Percentiles rank a stretch among this genome's conserved stretches.
Conservation (phyloP, 805 yeast species). For the Wickerhamomyces pijperi region DNA sequence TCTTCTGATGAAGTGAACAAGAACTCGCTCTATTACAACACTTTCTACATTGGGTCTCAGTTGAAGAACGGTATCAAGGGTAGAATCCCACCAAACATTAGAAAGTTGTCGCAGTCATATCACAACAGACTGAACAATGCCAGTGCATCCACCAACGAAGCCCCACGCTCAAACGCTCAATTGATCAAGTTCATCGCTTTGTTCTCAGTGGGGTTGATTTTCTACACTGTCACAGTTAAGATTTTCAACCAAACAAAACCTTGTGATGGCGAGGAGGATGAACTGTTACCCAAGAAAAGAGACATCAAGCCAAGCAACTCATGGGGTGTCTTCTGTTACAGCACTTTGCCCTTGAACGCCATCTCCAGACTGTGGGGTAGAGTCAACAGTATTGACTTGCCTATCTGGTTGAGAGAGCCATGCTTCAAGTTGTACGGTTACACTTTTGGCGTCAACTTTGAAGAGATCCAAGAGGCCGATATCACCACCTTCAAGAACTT, state of each 20-base stretch:
- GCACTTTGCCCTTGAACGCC: constrained; percentile 83
- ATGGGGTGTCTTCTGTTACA: constrained; percentile 84
- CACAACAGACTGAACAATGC: constrained; percentile 13
- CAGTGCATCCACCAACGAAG: constrained; percentile 7
- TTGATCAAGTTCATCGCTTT: constrained; percentile 18
- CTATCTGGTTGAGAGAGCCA: constrained; percentile 79
- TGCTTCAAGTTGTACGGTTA: constrained; percentile 69
- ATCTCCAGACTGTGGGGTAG: constrained; percentile 92
- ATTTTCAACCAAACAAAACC: constrained; percentile 15
- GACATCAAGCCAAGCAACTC: constrained; percentile 54
- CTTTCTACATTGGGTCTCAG: constrained; percentile 25
- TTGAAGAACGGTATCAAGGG: constrained; percentile 19
- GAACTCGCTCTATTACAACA: constrained; percentile 35
- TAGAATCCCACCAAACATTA: constrained; percentile 17
- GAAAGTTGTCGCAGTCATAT: constrained; percentile 15
- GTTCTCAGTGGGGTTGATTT: constrained; percentile 18
- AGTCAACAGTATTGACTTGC: constrained; percentile 71
- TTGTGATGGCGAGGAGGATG: constrained; percentile 14
- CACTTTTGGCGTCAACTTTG: constrained; percentile 78
- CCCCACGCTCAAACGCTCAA: constrained; percentile 12
- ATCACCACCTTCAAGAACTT: constrained; percentile 65
- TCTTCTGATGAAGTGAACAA: constrained; percentile 3
- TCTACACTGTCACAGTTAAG: constrained; percentile 20
- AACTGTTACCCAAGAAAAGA: constrained; percentile 11
- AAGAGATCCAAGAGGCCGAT: constrained; percentile 81